phyloP scores from a whole-genome alignment of 345 rosid species.

The Noccaea bulbosa region DNA sequence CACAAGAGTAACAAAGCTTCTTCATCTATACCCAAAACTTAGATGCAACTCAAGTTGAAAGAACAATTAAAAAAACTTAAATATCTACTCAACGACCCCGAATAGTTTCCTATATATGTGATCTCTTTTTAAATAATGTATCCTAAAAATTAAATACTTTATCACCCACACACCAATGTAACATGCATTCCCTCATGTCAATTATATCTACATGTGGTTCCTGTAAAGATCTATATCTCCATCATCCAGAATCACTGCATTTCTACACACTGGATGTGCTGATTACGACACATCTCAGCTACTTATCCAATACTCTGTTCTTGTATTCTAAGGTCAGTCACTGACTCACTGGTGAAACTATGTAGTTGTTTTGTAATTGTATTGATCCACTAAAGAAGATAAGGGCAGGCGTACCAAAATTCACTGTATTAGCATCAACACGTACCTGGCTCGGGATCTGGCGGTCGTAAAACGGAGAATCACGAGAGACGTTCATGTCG shows the following conservation, averaged over 20 bases:
- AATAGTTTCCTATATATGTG: background rate
- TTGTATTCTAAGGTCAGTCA: too few relatives aligned
- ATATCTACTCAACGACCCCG: conserved; percentile 10
- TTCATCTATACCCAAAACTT: background rate
- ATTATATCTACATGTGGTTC: background rate
- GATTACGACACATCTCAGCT: conserved; percentile 1
- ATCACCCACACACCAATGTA: background rate
- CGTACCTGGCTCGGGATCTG: conserved; percentile 85
- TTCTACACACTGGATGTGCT: conserved; percentile 2
- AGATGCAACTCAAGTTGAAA: conserved; percentile 1
- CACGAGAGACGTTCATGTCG: conserved; percentile 56
- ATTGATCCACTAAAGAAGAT: background rate
- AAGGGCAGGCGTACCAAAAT: too few relatives aligned
- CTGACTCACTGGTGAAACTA: background rate
- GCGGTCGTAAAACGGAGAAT: conserved; percentile 67
- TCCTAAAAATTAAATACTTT: too few relatives aligned
- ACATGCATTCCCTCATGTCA: background rate
- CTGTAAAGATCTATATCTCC: conserved; percentile 22
- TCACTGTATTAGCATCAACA: background rate
- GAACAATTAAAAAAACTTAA: background rate
- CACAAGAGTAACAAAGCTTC: conserved; percentile 13
- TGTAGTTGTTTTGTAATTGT: background rate
- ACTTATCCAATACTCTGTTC: conserved; percentile 12
- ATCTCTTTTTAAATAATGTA: background rate
- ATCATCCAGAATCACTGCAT: conserved; percentile 2